phyloP scores from a whole-genome alignment of 2,329 filamentous ascomycete species.

The Rhinocladiella mackenziei region DNA sequence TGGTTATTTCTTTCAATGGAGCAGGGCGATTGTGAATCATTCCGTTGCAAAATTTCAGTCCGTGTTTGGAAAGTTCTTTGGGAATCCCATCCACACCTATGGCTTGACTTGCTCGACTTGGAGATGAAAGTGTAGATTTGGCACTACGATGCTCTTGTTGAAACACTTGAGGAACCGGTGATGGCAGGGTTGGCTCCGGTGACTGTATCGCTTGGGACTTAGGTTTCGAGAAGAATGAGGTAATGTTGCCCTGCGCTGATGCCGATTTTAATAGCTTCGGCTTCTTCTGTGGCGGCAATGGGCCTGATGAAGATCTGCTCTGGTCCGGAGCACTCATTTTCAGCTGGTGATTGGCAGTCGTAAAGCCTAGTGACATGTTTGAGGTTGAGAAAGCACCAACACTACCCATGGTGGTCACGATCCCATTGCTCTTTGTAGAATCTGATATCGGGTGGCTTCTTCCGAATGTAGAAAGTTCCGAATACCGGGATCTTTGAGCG shows the following conservation, averaged over 20 bases:
- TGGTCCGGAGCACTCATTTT: constrained; percentile 29
- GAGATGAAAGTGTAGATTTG: not conserved
- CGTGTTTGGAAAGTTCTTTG: constrained; percentile 18
- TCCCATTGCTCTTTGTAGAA: constrained; percentile 38
- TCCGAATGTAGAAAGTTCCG: constrained; percentile 1
- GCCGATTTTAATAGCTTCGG: constrained; percentile 38
- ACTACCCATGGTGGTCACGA: constrained; percentile 61
- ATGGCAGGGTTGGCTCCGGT: not conserved
- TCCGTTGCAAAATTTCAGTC: constrained; percentile 11
- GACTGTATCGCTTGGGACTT: constrained; percentile 3
- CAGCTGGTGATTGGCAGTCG: constrained; percentile 57
- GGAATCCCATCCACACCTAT: constrained; percentile 5
- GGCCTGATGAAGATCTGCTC: constrained; percentile 29
- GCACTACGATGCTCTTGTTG: not conserved
- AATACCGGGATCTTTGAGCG: constrained; percentile 3
- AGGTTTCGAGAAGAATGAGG: constrained; percentile 43
- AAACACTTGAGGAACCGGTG: too few relatives aligned
- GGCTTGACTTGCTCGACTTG: not conserved
- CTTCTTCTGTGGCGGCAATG: constrained; percentile 33
- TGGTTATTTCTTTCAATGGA: constrained; percentile 10
- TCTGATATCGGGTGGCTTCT: constrained; percentile 30
- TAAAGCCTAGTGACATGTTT: constrained; percentile 51
- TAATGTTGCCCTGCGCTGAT: constrained; percentile 50
- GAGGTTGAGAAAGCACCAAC: constrained; percentile 37
- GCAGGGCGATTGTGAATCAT: constrained; percentile 11